These are phyloP conservation scores for Boletellus sp. DNA, from an alignment of 768 basidiomycete species.

Conservation along the genomic window DNA sequence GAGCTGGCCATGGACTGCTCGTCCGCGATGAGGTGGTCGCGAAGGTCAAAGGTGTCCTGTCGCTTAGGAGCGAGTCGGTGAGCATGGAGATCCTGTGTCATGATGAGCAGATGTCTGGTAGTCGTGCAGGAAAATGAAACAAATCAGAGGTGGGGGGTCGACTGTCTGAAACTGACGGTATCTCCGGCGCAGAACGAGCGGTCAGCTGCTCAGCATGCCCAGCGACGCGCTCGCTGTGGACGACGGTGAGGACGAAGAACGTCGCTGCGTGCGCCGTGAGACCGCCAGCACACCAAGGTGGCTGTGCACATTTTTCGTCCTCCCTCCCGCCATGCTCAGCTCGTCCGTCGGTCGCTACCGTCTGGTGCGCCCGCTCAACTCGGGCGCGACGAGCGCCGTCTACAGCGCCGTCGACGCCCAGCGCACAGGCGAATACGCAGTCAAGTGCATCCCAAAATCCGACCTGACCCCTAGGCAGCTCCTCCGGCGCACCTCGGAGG, in stretches of 20 bases:
- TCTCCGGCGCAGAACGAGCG: no score
- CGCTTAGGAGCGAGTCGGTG: conserved; percentile 27
- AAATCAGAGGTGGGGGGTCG: no score
- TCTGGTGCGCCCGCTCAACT: conserved; percentile 60
- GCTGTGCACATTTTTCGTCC: conserved; percentile 9
- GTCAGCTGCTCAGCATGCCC: conserved; percentile 17
- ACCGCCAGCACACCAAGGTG: conserved; percentile 2
- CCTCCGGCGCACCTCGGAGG: conserved; percentile 65
- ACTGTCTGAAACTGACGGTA: no score
- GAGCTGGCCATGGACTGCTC: conserved; percentile 47
- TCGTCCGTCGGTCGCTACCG: conserved; percentile 54
- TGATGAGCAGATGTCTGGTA: no score
- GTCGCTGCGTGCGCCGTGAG: no score
- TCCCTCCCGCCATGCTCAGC: conserved; percentile 22
- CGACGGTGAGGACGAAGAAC: conserved; percentile 5
- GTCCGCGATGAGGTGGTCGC: conserved; percentile 55
- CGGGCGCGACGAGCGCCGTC: conserved; percentile 75
- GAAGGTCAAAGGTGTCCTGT: conserved; percentile 70
- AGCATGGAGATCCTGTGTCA: conserved; percentile 31
- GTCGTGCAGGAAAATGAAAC: neutral
- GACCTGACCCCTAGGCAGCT: conserved; percentile 52
- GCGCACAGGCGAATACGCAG: conserved; percentile 49
- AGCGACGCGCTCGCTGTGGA: conserved; percentile 10
- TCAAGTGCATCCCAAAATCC: conserved; percentile 72
- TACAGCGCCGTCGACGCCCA: conserved; percentile 63